A percentile compares a stretch with the other conserved stretches of the same genome.
Conservation (phyloP, 176 grass and related monocot species). For the Alloteropsis semialata region DNA sequence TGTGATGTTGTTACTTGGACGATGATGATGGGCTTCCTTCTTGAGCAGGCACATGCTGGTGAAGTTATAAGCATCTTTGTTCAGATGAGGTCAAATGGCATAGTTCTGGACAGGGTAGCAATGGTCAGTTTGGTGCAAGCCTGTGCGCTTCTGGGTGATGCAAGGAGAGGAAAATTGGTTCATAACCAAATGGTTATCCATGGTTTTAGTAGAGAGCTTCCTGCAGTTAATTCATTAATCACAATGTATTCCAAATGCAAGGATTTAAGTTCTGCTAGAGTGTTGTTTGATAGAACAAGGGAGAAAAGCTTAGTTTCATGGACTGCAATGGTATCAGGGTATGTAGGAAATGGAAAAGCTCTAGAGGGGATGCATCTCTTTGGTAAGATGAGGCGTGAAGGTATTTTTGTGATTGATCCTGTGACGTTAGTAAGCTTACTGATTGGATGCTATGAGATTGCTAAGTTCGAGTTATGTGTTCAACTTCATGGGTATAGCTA, state of each 20-base stretch:
- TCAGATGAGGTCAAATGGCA: constrained; percentile 53
- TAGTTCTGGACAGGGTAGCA: constrained; percentile 60
- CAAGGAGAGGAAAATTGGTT: constrained; percentile 48
- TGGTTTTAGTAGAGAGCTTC: constrained; percentile 51
- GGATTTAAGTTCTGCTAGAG: constrained; percentile 50
- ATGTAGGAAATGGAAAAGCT: constrained; percentile 51
- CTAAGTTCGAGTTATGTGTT: constrained; percentile 51
- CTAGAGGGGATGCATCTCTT: constrained; percentile 59
- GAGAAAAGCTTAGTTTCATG: constrained; percentile 76
- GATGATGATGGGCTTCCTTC: constrained; percentile 62
- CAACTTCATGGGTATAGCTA: constrained; percentile 67
- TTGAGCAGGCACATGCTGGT: constrained; percentile 33
- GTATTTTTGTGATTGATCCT: constrained; percentile 48
- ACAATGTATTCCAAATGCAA: constrained; percentile 73
- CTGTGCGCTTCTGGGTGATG: constrained; percentile 56
- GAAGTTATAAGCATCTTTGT: constrained; percentile 54
- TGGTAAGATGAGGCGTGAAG: constrained; percentile 52
- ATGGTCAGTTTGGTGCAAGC: constrained; percentile 57
- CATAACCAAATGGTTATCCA: constrained; percentile 45
- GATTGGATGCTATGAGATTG: constrained; percentile 52
- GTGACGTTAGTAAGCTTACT: constrained; percentile 56
- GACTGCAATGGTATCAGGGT: constrained; percentile 67
- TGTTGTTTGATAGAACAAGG: constrained; percentile 44
- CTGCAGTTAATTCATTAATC: constrained; percentile 57
- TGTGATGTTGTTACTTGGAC: constrained; percentile 71